Evolutionary conservation across 345 rosid genomes (phyloP).

Genomic region (Eutrema heterophyllum): DNA sequence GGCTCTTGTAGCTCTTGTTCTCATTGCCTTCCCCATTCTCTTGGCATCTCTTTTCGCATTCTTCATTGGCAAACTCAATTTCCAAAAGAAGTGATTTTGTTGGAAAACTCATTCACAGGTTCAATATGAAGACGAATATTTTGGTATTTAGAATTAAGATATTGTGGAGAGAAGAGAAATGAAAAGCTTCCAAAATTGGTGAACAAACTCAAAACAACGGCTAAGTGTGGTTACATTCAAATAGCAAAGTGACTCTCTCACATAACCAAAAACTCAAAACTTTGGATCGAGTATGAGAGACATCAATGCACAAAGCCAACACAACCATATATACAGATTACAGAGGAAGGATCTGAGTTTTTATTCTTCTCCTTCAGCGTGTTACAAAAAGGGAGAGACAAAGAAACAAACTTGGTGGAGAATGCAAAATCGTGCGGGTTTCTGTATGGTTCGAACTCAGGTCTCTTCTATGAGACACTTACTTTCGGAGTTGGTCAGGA

Average conservation of each 20-base stretch:
- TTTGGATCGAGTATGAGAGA: neutral
- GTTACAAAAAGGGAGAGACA: neutral
- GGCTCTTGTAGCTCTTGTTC: slow-evolving; percentile 1
- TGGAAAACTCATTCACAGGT: neutral
- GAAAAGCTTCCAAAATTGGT: neutral
- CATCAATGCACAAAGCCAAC: neutral
- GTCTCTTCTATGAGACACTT: neutral
- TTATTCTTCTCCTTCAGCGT: neutral
- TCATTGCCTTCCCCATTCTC: slow-evolving; percentile 11
- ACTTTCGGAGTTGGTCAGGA: neutral
- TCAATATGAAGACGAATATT: neutral
- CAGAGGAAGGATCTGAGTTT: neutral
- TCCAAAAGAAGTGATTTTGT: slow-evolving; percentile 15
- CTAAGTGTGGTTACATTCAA: neutral
- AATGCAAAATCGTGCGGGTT: neutral
- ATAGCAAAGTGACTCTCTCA: neutral
- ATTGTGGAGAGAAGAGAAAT: neutral
- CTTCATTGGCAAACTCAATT: slow-evolving; percentile 23
- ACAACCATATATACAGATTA: neutral
- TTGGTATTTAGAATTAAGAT: neutral
- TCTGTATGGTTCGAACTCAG: neutral
- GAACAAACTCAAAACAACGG: neutral
- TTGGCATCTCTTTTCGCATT: slow-evolving; percentile 24
- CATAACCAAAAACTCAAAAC: neutral
- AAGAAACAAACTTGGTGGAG: neutral